Percentiles rank a stretch among this genome's conserved stretches.
Conservation (phyloP, 2,329 filamentous ascomycete genomes). For the Ceratocystis albifundus region DNA sequence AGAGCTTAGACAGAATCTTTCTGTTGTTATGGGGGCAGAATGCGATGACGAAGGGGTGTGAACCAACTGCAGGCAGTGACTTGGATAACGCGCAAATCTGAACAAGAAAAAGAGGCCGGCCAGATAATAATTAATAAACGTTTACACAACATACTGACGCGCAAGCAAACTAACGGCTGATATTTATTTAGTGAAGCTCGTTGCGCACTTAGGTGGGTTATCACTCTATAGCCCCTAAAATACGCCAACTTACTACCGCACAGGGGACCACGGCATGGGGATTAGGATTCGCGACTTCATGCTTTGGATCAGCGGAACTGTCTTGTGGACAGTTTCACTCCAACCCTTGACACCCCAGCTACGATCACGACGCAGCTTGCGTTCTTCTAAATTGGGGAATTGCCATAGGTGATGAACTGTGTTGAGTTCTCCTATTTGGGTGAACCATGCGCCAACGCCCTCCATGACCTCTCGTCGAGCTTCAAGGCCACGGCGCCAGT, state of each 20-base stretch:
- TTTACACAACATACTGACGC: no score
- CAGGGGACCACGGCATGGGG: slow-evolving; percentile 92
- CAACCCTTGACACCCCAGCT: slow-evolving; percentile 93
- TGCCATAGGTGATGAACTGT: slow-evolving; percentile 98
- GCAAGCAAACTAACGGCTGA: no score
- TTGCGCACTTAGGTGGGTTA: no score
- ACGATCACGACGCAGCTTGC: slow-evolving; percentile 78
- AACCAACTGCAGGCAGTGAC: not conserved
- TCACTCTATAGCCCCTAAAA: not conserved
- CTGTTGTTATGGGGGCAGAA: slow-evolving; percentile 61
- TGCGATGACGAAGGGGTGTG: slow-evolving; percentile 27
- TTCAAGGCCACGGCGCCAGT: slow-evolving; percentile 86
- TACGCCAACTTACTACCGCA: slow-evolving; percentile 44
- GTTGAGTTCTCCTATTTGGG: slow-evolving; percentile 94
- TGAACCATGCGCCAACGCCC: slow-evolving; percentile 95
- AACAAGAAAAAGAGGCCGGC: not conserved
- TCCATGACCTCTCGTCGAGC: slow-evolving; percentile 96
- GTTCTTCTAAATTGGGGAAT: slow-evolving; percentile 91
- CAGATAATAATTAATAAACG: not conserved
- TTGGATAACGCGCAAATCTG: not conserved
- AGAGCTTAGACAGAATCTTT: slow-evolving; percentile 58
- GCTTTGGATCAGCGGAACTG: slow-evolving; percentile 85
- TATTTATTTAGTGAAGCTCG: no score
- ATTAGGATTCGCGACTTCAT: slow-evolving; percentile 94
- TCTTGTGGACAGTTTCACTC: slow-evolving; percentile 97